Conservation (phyloP, 495 filamentous ascomycete genomes). For the Aspergillus bertholletiae region DNA sequence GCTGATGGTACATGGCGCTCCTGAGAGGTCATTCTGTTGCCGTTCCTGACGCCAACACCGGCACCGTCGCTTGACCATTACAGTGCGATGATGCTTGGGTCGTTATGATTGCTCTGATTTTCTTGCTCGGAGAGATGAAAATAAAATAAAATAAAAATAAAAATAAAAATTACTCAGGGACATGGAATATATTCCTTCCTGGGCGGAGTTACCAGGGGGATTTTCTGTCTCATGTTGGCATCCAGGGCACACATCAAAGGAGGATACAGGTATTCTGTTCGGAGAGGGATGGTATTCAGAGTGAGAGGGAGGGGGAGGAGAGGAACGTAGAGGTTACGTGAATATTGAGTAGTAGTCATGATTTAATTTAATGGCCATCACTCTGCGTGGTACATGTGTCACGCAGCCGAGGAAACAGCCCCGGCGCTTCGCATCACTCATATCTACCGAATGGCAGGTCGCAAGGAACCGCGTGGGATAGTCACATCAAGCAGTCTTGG, state of each 20-base stretch:
- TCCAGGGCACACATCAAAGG: not conserved
- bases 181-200: not conserved
- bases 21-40: conserved; percentile 13
- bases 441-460: not conserved
- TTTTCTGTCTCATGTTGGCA: not conserved
- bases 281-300: not conserved
- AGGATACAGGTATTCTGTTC: not conserved
- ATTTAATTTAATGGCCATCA: not conserved
- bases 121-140: not conserved
- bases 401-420: not conserved
- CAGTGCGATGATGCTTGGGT: not conserved
- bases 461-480: conserved; percentile 4
- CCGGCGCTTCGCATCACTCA: not conserved
- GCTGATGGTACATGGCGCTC: conserved; percentile 14
- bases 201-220: not conserved
- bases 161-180: too few species aligned
- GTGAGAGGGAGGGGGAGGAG: not conserved
- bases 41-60: conserved; percentile 22
- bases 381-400: not conserved
- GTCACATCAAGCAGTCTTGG: not conserved
- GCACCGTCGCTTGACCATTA: conserved; percentile 4
- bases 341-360: not conserved
- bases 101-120: conserved; percentile 2
- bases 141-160: not conserved
- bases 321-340: not conserved